Evolutionary conservation across 2,329 filamentous ascomycete genomes (phyloP).

Genomic region (Fusarium brachygibbosum): DNA sequence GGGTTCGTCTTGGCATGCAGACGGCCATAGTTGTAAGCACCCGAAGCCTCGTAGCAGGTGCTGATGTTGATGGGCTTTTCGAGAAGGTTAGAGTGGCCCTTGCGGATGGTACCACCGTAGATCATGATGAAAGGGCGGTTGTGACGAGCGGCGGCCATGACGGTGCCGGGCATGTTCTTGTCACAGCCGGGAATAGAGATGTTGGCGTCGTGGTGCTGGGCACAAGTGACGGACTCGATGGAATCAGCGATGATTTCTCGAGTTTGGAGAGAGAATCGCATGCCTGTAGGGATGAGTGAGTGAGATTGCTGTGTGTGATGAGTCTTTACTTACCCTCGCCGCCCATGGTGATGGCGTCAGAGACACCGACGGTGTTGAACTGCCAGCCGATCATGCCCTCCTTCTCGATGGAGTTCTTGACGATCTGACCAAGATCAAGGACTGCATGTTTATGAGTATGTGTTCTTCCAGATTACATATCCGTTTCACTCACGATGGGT

Average conservation of each 20-base stretch:
- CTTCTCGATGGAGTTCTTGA: constrained; percentile 84
- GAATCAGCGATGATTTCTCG: constrained; percentile 94
- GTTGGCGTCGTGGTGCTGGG: constrained; percentile 92
- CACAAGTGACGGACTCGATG: constrained; percentile 92
- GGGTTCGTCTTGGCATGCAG: constrained; percentile 77
- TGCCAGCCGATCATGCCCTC: constrained; percentile 94
- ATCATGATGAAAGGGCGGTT: constrained; percentile 96
- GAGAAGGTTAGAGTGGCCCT: constrained; percentile 83
- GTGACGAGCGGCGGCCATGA: constrained; percentile 91
- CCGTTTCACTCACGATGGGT: constrained; percentile 58
- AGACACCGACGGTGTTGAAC: constrained; percentile 90
- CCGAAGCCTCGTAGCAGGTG: constrained; percentile 88
- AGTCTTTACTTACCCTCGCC: constrained; percentile 74
- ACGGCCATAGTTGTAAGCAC: constrained; percentile 83
- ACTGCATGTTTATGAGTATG: constrained; percentile 63
- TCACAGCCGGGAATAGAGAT: constrained; percentile 95
- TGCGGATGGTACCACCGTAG: constrained; percentile 91
- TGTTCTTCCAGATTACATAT: constrained; percentile 15
- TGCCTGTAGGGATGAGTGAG: constrained; percentile 68
- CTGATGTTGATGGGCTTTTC: constrained; percentile 87
- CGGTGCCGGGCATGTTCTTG: constrained; percentile 96
- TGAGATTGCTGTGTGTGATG: background rate
- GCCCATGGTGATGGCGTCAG: constrained; percentile 95
- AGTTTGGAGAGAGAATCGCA: constrained; percentile 92
- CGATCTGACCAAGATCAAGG: constrained; percentile 86